Conservation (phyloP, 2,329 filamentous ascomycete species). For the Ceratocystiopsis minuta region DNA sequence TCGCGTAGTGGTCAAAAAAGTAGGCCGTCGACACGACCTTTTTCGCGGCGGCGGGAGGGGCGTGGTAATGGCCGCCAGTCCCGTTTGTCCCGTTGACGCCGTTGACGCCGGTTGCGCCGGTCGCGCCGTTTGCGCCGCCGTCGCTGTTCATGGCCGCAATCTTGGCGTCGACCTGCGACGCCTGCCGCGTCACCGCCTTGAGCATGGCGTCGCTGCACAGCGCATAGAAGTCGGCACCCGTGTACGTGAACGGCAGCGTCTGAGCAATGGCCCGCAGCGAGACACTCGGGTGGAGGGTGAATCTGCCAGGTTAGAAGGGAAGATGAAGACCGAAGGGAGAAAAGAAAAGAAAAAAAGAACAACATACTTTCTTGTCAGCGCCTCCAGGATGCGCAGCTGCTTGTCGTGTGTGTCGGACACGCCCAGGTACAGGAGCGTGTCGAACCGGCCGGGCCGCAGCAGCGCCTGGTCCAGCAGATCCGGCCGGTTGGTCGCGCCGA, state of each 20-base stretch:
- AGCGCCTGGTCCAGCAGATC: slow-evolving; percentile 84
- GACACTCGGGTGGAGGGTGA: slow-evolving; percentile 63
- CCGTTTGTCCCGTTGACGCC: no score
- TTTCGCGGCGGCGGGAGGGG: background rate
- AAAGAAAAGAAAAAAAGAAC: no score
- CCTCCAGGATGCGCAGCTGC: slow-evolving; percentile 85
- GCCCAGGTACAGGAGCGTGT: slow-evolving; percentile 96
- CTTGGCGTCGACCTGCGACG: slow-evolving; percentile 65
- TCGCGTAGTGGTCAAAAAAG: slow-evolving; percentile 88
- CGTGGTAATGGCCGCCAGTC: no score
- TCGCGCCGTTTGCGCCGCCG: slow-evolving; percentile 16
- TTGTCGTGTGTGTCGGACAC: slow-evolving; percentile 95
- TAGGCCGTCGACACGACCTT: slow-evolving; percentile 64
- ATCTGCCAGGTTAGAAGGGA: slow-evolving; percentile 32
- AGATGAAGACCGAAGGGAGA: background rate
- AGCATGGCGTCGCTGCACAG: slow-evolving; percentile 97
- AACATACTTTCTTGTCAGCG: slow-evolving; percentile 81
- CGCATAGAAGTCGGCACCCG: slow-evolving; percentile 91
- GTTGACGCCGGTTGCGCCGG: slow-evolving; percentile 1
- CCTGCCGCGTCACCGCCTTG: slow-evolving; percentile 88
- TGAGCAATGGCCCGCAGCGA: slow-evolving; percentile 60
- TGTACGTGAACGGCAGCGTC: slow-evolving; percentile 82
- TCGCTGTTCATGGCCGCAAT: slow-evolving; percentile 43
- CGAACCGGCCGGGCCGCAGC: slow-evolving; percentile 76
- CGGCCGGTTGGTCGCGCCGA: slow-evolving; percentile 87